Base-by-base conservation (phyloP, 441 rosid genomes). In the Gossypium schwendimanii region DNA sequence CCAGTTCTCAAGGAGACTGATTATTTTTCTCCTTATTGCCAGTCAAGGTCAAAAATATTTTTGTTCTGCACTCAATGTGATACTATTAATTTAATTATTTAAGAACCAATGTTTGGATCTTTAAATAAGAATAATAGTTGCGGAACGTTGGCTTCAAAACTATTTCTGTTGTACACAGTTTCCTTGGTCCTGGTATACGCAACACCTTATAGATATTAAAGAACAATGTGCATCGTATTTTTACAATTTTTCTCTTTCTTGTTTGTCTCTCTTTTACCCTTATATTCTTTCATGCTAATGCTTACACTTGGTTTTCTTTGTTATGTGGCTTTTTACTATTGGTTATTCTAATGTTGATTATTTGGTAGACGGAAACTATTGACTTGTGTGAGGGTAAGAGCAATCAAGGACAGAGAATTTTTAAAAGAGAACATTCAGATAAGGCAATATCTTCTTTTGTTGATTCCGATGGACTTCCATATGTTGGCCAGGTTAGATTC, bases 401-500 rank as follows among this genome's bases (percentile, higher is more conserved):
- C 76, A 87, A 76, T 52, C 73, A 81, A 78, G 69, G 81, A 59
- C 77, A 77, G 63, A 84, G 69, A 78, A 79, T 73, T 69, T 95
- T 93, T 77, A 84, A 80, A 76, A 87, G 96, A 79, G 83, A 84
- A 74, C 81, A 74, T 63, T 47, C 71, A 72, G 88, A 87, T 72
- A 89, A 66, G 77, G 81, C 91, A 17, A 61, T 31, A 47, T 88
- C 81, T 79, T 74, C 89, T 74, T 26, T 60, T 76, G 84, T 95
- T 75, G 99, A 93, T 84, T 82, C 89, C 9, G 99, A 91, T 80
- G 99, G 99, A 63, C 95, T 93, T 83, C 98, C 98, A 44, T 87
- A 83, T 82, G 88, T 93, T 81, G 97, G 98, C 75, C 97, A 95
- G 97, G 99, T 91, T 57, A 66, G 86, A 49, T 15, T 73, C 44